Percentiles rank a stretch among this genome's conserved stretches.
Evolutionary conservation across 768 basidiomycete genomes (phyloP).

Genomic region (Psilocybe cubensis): DNA sequence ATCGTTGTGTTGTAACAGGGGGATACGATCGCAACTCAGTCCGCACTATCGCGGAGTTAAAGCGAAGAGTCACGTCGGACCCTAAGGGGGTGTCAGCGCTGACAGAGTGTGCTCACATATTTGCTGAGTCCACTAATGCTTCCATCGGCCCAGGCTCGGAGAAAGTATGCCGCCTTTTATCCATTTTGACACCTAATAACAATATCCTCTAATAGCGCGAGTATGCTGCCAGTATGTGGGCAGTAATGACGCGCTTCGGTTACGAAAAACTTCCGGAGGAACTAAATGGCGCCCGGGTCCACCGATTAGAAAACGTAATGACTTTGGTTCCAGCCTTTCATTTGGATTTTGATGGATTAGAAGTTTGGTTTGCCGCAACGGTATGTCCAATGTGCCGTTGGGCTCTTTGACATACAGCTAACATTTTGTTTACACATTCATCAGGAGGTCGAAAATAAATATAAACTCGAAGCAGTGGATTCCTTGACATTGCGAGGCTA

Average conservation of each 20-base stretch:
- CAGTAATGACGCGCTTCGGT: constrained; percentile 30
- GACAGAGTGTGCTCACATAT: constrained; percentile 32
- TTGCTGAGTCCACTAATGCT: constrained; percentile 26
- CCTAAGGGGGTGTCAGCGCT: not conserved
- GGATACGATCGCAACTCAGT: constrained; percentile 20
- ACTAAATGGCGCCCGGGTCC: constrained; percentile 30
- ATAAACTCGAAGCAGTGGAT: constrained; percentile 17
- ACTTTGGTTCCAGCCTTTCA: constrained; percentile 26
- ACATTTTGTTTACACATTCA: not conserved
- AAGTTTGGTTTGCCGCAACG: constrained; percentile 34
- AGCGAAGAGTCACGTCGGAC: not conserved
- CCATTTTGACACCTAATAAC: constrained; percentile 5
- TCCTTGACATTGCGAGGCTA: constrained; percentile 8
- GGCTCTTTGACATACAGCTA: not conserved
- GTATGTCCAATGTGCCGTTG: constrained; percentile 26
- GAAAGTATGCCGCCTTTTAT: constrained; percentile 19
- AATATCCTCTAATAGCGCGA: constrained; percentile 17
- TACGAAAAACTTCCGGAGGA: constrained; percentile 22
- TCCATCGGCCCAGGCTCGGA: constrained; percentile 15
- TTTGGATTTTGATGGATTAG: constrained; percentile 27
- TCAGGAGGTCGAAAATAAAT: constrained; percentile 22
- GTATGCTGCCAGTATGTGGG: constrained; percentile 27
- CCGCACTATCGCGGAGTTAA: constrained; percentile 14
- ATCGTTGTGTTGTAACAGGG: constrained; percentile 35
- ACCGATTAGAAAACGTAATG: constrained; percentile 35